phyloP scores from a whole-genome alignment of 345 rosid genomes.

The Aegle marmelos region DNA sequence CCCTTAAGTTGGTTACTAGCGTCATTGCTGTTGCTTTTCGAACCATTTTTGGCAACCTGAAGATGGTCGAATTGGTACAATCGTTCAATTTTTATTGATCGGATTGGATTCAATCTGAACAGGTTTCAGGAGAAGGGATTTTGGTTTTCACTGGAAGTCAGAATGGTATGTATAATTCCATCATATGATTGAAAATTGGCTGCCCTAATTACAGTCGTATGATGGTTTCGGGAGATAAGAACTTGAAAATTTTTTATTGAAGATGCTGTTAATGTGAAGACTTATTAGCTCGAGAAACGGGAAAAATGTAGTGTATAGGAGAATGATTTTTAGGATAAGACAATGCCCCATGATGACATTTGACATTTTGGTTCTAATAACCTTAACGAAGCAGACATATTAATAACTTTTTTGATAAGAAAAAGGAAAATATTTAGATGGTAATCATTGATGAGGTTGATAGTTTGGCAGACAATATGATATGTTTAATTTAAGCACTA shows the following conservation, averaged over 20 bases:
- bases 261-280: neutral
- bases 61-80: neutral
- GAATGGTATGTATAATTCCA: slow-evolving; percentile 4
- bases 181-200: neutral
- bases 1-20: neutral
- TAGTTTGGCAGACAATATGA: neutral
- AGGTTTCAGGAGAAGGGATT: neutral
- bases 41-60: neutral
- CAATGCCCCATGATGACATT: neutral
- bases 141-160: neutral
- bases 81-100: neutral
- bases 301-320: no score
- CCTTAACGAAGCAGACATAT: neutral
- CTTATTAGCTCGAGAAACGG: neutral
- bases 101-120: neutral
- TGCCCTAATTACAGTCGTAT: neutral
- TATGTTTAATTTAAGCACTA: neutral
- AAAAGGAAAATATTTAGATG: neutral
- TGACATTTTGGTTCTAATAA: neutral
- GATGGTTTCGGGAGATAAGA: neutral
- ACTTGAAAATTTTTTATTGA: neutral
- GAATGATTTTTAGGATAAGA: no score
- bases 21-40: neutral
- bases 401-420: neutral
- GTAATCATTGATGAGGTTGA: slow-evolving; percentile 1